phyloP scores from a whole-genome alignment of 495 filamentous ascomycete genomes.

The Hypoxylon fuscum region DNA sequence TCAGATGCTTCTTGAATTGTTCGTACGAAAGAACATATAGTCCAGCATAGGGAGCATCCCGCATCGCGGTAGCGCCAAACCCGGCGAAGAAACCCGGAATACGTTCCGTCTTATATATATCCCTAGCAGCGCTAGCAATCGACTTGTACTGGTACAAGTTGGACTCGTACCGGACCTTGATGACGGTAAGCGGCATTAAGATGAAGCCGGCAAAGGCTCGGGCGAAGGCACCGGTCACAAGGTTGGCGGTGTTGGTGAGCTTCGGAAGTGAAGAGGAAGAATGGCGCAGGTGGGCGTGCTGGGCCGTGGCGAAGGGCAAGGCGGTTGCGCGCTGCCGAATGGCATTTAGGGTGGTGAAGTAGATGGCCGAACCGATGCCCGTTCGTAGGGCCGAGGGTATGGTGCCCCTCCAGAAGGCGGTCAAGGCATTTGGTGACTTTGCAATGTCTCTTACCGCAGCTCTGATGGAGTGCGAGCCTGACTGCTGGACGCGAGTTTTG shows the following conservation, averaged over 20 bases:
- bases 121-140: conserved; percentile 71
- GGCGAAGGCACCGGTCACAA: conserved; percentile 83
- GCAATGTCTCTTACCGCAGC: conserved; percentile 77
- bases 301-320: conserved; percentile 48
- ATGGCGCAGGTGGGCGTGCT: conserved; percentile 28
- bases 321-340: conserved; percentile 76
- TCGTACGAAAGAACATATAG: conserved; percentile 97
- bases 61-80: conserved; percentile 90
- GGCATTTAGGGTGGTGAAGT: conserved; percentile 89
- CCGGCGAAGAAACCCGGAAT: conserved; percentile 88
- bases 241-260: conserved; percentile 84
- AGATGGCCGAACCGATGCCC: conserved; percentile 90
- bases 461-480: conserved; percentile 69
- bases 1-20: conserved; percentile 76
- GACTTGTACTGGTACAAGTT: conserved; percentile 86
- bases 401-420: conserved; percentile 92
- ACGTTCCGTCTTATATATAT: conserved; percentile 80
- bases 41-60: conserved; percentile 95
- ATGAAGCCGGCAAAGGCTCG: conserved; percentile 85
- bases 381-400: conserved; percentile 91
- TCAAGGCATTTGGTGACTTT: conserved; percentile 59
- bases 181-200: conserved; percentile 95
- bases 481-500: conserved; percentile 94
- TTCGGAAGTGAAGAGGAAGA: conserved; percentile 80
- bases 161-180: conserved; percentile 96